Base-by-base conservation (phyloP, 805 yeast species). In the Spathaspora hagerdaliae region DNA sequence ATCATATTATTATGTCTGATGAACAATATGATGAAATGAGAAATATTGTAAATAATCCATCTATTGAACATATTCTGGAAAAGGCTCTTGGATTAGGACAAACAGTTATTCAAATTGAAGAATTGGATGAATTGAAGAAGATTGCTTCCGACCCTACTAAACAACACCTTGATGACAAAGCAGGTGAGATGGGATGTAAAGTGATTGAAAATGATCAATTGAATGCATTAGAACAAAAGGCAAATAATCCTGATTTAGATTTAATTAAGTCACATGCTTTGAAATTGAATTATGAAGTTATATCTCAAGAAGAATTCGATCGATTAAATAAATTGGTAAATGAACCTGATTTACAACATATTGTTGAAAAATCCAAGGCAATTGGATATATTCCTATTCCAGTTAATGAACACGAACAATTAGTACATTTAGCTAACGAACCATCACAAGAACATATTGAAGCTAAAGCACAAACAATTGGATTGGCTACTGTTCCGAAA, bases 211-310 rank as follows among this genome's bases (percentile, higher is more conserved):
- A 31, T 14, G 35, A 41, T 5, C 40, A 47, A 15, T 47, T 47
- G 32, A 41, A 43, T 27, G 43, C 43, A 9, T 49, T 60, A 48
- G 49, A 41, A 31, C 42, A 43, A 12, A 45, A 43, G 12, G 46
- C 54, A 11, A 51, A 59, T 5, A 34, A 43, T 3, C 71, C 70
- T 24, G 50, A 66, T 1, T 33, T 58, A 6, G 67, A 62, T 0
- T 64, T 59, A 36, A 48, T 77, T 15, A 57, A 57, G 32, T 63
- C 62, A 27, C 62, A 61, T 42, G 71, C 75, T 2, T 52, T 49
- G 5, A 38, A 35, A 8, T 46, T 52, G n/a, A 65, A 59, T 7
- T 39, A 46, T 19, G 37, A 44, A 5, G 39, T 56, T 1, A 27
- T 56, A 8, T 27, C 48, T 5, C 37, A 46, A 29, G 24, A 36